These are phyloP conservation scores for Pisolithus sp. DNA, from an alignment of 768 basidiomycete genomes.

Conservation along the genomic window DNA sequence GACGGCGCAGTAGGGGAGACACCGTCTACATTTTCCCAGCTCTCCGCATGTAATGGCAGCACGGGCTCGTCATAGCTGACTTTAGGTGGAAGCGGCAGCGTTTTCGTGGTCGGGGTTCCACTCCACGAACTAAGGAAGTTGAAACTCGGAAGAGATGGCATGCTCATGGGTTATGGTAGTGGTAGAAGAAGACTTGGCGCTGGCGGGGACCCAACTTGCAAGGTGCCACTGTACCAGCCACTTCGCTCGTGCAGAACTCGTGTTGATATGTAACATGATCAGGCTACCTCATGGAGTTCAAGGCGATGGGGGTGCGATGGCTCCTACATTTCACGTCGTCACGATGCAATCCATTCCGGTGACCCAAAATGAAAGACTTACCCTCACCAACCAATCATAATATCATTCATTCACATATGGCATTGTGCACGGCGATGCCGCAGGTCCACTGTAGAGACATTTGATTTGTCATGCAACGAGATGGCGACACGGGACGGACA, in stretches of 20 bases:
- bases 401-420: no score
- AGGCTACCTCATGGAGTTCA: neutral
- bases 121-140: neutral
- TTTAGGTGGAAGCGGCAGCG: neutral
- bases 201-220: neutral
- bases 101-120: neutral
- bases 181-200: neutral
- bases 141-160: neutral
- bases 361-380: neutral
- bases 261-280: neutral
- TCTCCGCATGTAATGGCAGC: neutral
- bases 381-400: no score
- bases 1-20: neutral
- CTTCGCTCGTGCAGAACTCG: neutral
- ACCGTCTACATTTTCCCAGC: neutral
- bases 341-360: neutral
- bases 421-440: no score
- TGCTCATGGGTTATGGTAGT: neutral
- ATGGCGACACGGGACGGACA: no score
- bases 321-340: neutral
- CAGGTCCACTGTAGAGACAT: no score
- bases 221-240: neutral
- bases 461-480: no score
- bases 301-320: no score
- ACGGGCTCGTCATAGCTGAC: neutral